These are phyloP conservation scores for Kentomonas sorsogonicus DNA, from an alignment of 208 protist species.

Conservation along the genomic window DNA sequence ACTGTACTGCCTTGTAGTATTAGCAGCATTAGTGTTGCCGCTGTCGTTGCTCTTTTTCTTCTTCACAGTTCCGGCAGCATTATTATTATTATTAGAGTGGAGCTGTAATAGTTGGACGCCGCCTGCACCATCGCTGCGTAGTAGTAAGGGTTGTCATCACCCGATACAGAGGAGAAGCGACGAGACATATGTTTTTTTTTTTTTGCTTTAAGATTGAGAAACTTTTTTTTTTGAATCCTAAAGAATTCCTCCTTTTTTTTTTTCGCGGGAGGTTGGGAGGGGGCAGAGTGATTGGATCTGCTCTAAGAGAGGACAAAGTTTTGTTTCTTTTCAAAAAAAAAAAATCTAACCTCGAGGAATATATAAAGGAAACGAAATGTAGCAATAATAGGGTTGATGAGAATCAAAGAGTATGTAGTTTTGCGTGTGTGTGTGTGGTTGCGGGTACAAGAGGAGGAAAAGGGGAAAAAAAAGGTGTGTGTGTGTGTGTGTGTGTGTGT, in stretches of 20 bases:
- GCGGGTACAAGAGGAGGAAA: not conserved
- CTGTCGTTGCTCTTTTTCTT: no score
- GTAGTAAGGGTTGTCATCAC: no score
- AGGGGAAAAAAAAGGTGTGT: not conserved
- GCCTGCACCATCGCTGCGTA: no score
- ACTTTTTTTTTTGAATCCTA: no score
- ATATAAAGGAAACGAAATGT: not conserved
- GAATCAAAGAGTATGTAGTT: not conserved
- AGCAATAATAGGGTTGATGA: not conserved
- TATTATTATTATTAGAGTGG: no score
- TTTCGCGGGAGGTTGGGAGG: no score
- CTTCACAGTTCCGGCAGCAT: no score
- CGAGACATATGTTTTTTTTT: not conserved
- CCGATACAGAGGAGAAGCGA: not conserved
- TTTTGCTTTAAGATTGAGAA: constrained; percentile 1
- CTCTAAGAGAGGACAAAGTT: not conserved
- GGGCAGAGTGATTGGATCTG: no score
- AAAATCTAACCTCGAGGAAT: not conserved
- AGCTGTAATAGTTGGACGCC: no score
- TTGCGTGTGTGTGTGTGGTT: not conserved
- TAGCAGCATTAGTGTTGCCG: no score
- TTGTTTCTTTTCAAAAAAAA: not conserved
- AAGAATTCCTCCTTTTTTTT: no score
- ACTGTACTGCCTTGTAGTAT: no score
- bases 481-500: not conserved